Base-by-base conservation (phyloP, 1,139 yeast species). In the Blastobotrys raffinosifermentans region DNA sequence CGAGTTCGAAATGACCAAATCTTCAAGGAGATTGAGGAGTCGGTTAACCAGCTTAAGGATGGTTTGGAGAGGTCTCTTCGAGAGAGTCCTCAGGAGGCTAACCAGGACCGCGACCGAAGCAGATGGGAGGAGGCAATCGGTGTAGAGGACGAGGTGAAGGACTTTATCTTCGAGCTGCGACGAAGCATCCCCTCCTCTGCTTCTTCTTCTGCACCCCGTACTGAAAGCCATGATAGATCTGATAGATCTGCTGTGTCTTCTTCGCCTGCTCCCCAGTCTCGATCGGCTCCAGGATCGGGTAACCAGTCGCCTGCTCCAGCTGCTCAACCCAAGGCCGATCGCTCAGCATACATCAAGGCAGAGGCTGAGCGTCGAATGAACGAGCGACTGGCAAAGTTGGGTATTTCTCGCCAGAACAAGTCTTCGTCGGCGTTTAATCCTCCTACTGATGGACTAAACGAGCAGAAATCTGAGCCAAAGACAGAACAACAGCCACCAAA, bases 301-400 rank as follows among this genome's bases (percentile, higher is more conserved):
- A 25, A 42, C 18, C 8, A 49, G 4, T 33, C 46, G 22, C 7
- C 45, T 2, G 33, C 51, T 10, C 35, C 47, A 9, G 34, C 47
- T 15, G 33, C 40, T 18, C 29, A 29, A 8, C 22, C 39, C 7
- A 32, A 37, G 11, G 33, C 35, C 5, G 94, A 85, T 40, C 72
- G 96, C 48, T 74, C 93, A 5, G 89, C 89, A 4, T 78, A 79
- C 49, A 80, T 87, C 43, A 86, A 85, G 56, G 95, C 91, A 9
- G 94, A 85, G 53, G 97, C 97, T 0, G 85, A 83, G 50, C 77
- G 81, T 60, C 75, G 86, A 54, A 87, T 89, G 94, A 80, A 78
- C 46, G 96, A 87, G 53, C 70, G 93, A 51, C 69, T 87, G 55
- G 96, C 95, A 1, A 83, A 82, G 47, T 70, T 89, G 41, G 96